Conservation (phyloP, 2,329 filamentous ascomycete species). For the Venturia effusa region DNA sequence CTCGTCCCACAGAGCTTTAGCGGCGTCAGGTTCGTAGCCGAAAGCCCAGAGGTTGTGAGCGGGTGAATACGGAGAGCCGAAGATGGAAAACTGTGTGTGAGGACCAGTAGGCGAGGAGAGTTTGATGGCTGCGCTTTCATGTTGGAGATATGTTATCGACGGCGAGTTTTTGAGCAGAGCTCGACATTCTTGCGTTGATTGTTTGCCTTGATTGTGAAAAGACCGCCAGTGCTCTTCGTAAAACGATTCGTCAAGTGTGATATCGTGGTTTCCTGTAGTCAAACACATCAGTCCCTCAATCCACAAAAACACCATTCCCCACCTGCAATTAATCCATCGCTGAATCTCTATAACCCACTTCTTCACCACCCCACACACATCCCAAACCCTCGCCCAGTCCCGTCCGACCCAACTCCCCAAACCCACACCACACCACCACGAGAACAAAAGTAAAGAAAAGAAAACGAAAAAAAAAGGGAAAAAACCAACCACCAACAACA, state of each 20-base stretch:
- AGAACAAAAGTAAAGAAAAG: background rate
- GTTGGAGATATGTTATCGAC: slow-evolving; percentile 54
- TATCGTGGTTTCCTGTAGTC: slow-evolving; percentile 60
- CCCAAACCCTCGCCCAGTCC: background rate
- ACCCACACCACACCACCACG: background rate
- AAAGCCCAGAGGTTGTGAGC: slow-evolving; percentile 54
- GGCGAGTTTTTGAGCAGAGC: slow-evolving; percentile 38
- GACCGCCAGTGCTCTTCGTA: slow-evolving; percentile 26
- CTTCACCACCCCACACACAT: background rate
- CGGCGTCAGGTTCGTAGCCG: slow-evolving; percentile 41
- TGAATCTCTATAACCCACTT: too few relatives aligned
- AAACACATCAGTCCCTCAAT: background rate
- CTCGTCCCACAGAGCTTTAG: slow-evolving; percentile 44
- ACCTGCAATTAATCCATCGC: too few relatives aligned
- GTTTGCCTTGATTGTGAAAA: slow-evolving; percentile 17
- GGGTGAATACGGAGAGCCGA: slow-evolving; percentile 59
- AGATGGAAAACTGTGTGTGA: slow-evolving; percentile 51
- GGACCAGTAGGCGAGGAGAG: slow-evolving; percentile 46
- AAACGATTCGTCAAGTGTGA: slow-evolving; percentile 57
- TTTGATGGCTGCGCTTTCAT: slow-evolving; percentile 43
- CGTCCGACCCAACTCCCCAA: background rate
- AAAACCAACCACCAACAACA: slow-evolving; percentile 53
- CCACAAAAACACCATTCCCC: too few relatives aligned
- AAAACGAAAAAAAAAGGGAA: background rate
- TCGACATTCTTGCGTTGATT: slow-evolving; percentile 44